Percentiles rank a stretch among this genome's conserved stretches.
Evolutionary conservation across 345 rosid genomes (phyloP).

Genomic region (Eucalyptus regnans): DNA sequence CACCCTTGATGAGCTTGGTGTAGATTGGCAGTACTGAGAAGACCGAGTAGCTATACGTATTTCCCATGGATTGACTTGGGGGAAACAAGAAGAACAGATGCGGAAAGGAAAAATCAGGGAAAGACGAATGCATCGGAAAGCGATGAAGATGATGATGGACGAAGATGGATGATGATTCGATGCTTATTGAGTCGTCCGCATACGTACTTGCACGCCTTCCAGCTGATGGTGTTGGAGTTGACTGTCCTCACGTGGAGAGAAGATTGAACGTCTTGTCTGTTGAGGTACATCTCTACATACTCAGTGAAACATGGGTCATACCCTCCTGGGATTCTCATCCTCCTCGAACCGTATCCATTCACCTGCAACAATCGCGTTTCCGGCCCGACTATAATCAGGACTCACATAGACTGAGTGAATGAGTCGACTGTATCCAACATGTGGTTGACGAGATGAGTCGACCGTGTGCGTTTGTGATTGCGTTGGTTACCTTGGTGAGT

Average conservation of each 20-base stretch:
- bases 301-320: constrained; percentile 41
- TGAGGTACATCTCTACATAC: constrained; percentile 30
- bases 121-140: neutral
- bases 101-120: neutral
- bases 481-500: neutral
- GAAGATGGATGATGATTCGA: neutral
- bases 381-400: neutral
- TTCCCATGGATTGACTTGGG: neutral
- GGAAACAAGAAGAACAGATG: neutral
- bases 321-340: constrained; percentile 33
- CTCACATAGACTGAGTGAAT: neutral
- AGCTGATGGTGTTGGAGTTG: constrained; percentile 1
- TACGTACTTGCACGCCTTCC: constrained; percentile 43
- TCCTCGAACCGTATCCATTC: constrained; percentile 2
- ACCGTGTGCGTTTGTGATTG: neutral
- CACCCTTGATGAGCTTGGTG: constrained; percentile 44
- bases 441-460: neutral
- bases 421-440: neutral
- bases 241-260: constrained; percentile 34
- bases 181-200: neutral
- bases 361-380: neutral
- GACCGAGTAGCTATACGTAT: constrained; percentile 12
- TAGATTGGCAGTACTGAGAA: constrained; percentile 39
- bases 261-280: constrained; percentile 31
- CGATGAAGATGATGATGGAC: neutral